phyloP scores from a whole-genome alignment of 495 filamentous ascomycete species.

The Staphylotrichum tortipilum region DNA sequence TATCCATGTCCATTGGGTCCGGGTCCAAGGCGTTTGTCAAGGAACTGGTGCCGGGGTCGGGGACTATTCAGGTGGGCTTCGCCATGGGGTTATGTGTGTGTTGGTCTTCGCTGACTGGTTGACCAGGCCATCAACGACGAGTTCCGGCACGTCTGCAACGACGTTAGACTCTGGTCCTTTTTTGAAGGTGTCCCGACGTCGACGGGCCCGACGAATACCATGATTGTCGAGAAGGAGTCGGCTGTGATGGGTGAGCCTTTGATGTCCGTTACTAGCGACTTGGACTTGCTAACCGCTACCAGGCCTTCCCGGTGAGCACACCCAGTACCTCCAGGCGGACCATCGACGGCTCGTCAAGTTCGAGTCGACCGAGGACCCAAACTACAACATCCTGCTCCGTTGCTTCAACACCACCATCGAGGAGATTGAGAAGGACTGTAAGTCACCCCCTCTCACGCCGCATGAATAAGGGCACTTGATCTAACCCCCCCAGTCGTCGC shows the following conservation, averaged over 20 bases:
- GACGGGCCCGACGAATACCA: conserved; percentile 19
- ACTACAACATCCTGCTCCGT: conserved; percentile 17
- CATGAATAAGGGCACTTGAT: too few species aligned
- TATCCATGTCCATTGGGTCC: conserved; percentile 5
- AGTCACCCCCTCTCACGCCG: background rate
- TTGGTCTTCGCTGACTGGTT: background rate
- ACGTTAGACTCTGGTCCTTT: conserved; percentile 36
- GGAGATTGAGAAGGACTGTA: conserved; percentile 11
- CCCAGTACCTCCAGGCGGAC: conserved; percentile 33
- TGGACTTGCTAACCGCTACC: background rate
- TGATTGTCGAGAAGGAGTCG: conserved; percentile 34
- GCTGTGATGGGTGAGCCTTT: conserved; percentile 21
- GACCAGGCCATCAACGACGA: conserved; percentile 34
- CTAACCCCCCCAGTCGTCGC: conserved; percentile 4
- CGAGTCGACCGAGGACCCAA: conserved; percentile 11
- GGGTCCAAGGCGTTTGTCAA: conserved; percentile 30
- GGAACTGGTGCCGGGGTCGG: conserved; percentile 30
- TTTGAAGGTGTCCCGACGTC: conserved; percentile 35
- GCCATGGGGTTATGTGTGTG: too few species aligned
- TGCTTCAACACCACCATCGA: conserved; percentile 15
- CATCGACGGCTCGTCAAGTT: conserved; percentile 29
- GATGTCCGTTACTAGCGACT: background rate
- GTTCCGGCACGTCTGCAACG: conserved; percentile 30
- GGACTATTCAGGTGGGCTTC: conserved; percentile 7
- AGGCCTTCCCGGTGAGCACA: conserved; percentile 30